A percentile compares a stretch with the other conserved stretches of the same genome.
phyloP scores from a whole-genome alignment of 2,329 filamentous ascomycete species.

The Trichoderma koningiopsis region DNA sequence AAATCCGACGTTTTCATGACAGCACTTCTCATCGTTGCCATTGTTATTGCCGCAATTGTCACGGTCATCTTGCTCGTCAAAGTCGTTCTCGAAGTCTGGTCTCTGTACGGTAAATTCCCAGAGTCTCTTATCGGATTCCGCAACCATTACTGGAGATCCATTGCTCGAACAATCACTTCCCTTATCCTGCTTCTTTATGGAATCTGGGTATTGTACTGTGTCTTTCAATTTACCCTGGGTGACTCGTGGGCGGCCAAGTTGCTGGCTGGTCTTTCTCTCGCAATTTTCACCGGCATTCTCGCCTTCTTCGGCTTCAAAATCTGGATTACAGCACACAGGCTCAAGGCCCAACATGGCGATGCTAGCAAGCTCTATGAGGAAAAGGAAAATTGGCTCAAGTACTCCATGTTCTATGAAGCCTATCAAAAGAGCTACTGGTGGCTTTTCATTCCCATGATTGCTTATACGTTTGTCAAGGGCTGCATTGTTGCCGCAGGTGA shows the following conservation, averaged over 20 bases:
- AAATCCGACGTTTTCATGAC: slow-evolving; percentile 96
- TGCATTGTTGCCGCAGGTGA: slow-evolving; percentile 82
- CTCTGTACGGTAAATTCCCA: slow-evolving; percentile 85
- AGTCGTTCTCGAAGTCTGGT: slow-evolving; percentile 87
- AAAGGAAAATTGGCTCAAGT: slow-evolving; percentile 90
- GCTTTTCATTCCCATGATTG: slow-evolving; percentile 85
- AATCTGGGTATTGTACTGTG: slow-evolving; percentile 92
- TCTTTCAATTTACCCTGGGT: slow-evolving; percentile 91
- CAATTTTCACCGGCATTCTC: slow-evolving; percentile 78
- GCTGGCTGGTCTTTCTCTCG: slow-evolving; percentile 80
- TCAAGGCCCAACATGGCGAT: slow-evolving; percentile 77
- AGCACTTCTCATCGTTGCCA: slow-evolving; percentile 82
- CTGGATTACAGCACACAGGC: slow-evolving; percentile 70
- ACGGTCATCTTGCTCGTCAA: slow-evolving; percentile 89
- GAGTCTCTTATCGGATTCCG: slow-evolving; percentile 79
- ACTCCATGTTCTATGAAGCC: slow-evolving; percentile 95
- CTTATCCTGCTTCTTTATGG: slow-evolving; percentile 91
- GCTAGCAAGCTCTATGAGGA: slow-evolving; percentile 76
- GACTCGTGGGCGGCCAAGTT: slow-evolving; percentile 92
- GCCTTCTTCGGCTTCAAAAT: slow-evolving; percentile 84
- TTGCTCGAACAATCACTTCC: slow-evolving; percentile 85
- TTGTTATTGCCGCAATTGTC: slow-evolving; percentile 79
- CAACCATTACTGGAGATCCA: slow-evolving; percentile 92
- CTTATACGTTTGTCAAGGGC: slow-evolving; percentile 90
- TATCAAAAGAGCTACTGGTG: slow-evolving; percentile 97